A percentile compares a stretch with the other conserved stretches of the same genome.
phyloP scores from a whole-genome alignment of 176 grass and related monocot genomes.

The maize (Zea mays) region Zm-B73-REFERENCE-NAM-5.0 NC_050099.1:221356001-221356500 shows the following conservation, averaged over 20 bases:
- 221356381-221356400: slow-evolving; percentile 29
- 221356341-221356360: slow-evolving; percentile 62
- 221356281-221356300: slow-evolving; percentile 64
- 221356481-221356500: slow-evolving; percentile 82
- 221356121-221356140: slow-evolving; percentile 2
- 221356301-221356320: slow-evolving; percentile 81
- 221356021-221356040: slow-evolving; percentile 26
- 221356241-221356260: slow-evolving; percentile 79
- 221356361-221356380: slow-evolving; percentile 76
- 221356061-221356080: slow-evolving; percentile 18
- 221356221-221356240: slow-evolving; percentile 51
- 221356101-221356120: not conserved
- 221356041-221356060: not conserved
- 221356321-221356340: slow-evolving; percentile 54
- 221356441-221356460: slow-evolving; percentile 23
- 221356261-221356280: slow-evolving; percentile 91
- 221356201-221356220: slow-evolving; percentile 29
- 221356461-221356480: slow-evolving; percentile 80
- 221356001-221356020: not conserved
- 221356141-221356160: not conserved
- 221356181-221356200: slow-evolving; percentile 16
- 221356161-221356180: not conserved
- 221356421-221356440: slow-evolving; percentile 25
- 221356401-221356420: slow-evolving; percentile 19
- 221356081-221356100: not conserved